Base-by-base conservation (phyloP, 306 rosid species). In the Nissolia schottii region DNA sequence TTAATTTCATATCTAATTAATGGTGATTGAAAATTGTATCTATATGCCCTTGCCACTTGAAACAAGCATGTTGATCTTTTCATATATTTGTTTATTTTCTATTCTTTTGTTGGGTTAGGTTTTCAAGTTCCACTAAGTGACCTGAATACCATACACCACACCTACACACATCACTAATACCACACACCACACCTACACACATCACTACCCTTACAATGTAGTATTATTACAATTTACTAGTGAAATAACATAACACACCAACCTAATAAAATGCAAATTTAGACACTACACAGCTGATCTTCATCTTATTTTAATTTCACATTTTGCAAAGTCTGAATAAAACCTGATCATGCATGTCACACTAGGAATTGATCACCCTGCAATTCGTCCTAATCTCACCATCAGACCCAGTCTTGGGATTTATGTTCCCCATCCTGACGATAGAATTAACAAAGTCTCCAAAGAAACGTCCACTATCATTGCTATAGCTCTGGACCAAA, bases 331-430 rank as follows among this genome's bases (percentile, higher is more conserved):
- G 27, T 24, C 54, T 43, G 8, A 43, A 13, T 4, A 29, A 61
- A 46, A 28, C 28, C 34, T 32, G 7, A n/a, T n/a, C n/a, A 32
- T 75, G 16, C 62, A 55, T 10, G 14, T 32, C 13, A 23, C 16
- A 22, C 77, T 53, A 74, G 3, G 79, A 87, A 73, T 86, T 90
- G 32, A 81, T 43, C 7, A 76, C 84, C 74, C 97, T 79, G 64
- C 97, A 94, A 14, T 80, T 94, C 74, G 70, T 85, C 72, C 97
- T 77, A 67, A 94, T 87, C 88, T 94, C 78, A 55, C 98, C 96
- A 69, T 62, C 68, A 35, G 96, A 79, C 10, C 95, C 95, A 1
- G 85, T 86, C 40, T 86, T 85, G 1, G 90, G 90, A 48, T 69
- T 80, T 1, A 86, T 86, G 57, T 84, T 94, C 15, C 87, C 98